Conservation (phyloP, 73 alveolate species). For the Paramecium bursaria region DNA sequence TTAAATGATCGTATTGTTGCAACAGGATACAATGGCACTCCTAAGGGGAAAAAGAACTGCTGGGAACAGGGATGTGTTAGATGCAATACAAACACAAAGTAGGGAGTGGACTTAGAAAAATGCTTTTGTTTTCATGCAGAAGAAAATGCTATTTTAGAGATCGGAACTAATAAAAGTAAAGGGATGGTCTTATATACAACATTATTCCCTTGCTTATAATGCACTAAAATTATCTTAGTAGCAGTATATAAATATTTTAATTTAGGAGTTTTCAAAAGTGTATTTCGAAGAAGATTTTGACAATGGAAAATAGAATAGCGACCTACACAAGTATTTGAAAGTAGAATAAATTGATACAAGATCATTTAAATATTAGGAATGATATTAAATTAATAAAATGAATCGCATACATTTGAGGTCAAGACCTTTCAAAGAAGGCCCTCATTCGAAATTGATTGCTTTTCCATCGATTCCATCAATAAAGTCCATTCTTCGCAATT, state of each 20-base stretch:
- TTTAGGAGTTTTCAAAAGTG: neutral
- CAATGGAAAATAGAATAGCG: conserved; percentile 20
- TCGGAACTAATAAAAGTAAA: conserved; percentile 76
- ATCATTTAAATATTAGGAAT: no score
- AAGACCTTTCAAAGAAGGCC: no score
- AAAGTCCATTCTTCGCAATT: no score
- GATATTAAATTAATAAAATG: no score
- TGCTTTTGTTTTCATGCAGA: conserved; percentile 90
- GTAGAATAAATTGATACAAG: conserved; percentile 54
- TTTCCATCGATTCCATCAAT: no score
- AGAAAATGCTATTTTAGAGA: conserved; percentile 79
- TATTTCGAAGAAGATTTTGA: conserved; percentile 54
- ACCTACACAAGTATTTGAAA: conserved; percentile 38
- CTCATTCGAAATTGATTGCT: no score
- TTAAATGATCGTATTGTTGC: conserved; percentile 77
- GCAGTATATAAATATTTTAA: conserved; percentile 51
- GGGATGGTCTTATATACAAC: conserved; percentile 79
- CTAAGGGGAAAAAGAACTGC: conserved; percentile 77
- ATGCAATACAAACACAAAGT: conserved; percentile 76
- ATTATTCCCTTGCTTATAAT: conserved; percentile 80
- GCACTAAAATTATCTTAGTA: conserved; percentile 77
- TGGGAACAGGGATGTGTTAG: conserved; percentile 84
- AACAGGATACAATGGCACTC: conserved; percentile 91
- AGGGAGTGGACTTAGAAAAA: conserved; percentile 80
- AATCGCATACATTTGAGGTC: no score